Evolutionary conservation across 1,284 basidiomycete species (phyloP).

Genomic region (Schizopora paradoxa): DNA sequence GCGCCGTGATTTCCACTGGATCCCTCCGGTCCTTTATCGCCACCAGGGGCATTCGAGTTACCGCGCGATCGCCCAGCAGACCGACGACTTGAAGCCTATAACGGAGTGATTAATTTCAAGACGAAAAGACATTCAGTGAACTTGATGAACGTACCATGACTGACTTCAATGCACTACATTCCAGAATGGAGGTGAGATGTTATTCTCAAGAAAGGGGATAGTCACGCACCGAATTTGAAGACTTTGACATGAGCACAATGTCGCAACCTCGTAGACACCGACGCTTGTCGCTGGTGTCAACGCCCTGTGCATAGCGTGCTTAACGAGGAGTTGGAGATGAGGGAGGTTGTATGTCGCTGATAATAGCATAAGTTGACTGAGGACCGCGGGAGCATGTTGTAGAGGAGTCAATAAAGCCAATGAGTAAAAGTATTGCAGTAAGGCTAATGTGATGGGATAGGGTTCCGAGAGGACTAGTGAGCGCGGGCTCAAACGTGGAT

Average conservation of each 20-base stretch:
- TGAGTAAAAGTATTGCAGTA: slow-evolving; percentile 92
- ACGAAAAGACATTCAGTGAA: neutral
- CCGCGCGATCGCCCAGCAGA: slow-evolving; percentile 45
- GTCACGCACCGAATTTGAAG: slow-evolving; percentile 74
- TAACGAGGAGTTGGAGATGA: slow-evolving; percentile 74
- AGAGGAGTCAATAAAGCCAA: slow-evolving; percentile 80
- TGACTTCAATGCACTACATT: slow-evolving; percentile 60
- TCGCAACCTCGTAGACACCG: slow-evolving; percentile 90
- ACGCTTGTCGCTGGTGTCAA: slow-evolving; percentile 81
- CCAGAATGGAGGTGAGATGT: slow-evolving; percentile 18
- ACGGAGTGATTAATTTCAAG: slow-evolving; percentile 18
- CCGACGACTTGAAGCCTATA: slow-evolving; percentile 63
- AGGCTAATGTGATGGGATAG: slow-evolving; percentile 81
- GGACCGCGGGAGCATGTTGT: slow-evolving; percentile 84
- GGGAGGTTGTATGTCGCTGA: slow-evolving; percentile 78
- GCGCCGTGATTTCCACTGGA: slow-evolving; percentile 32
- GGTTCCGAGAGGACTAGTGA: slow-evolving; percentile 82
- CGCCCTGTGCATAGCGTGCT: slow-evolving; percentile 88
- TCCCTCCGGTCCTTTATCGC: slow-evolving; percentile 37
- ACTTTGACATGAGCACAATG: slow-evolving; percentile 81
- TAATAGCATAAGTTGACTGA: slow-evolving; percentile 83
- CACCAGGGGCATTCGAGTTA: slow-evolving; percentile 42
- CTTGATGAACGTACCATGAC: slow-evolving; percentile 53
- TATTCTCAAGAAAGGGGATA: slow-evolving; percentile 22
- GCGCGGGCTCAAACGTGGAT: slow-evolving; percentile 76